Evolutionary conservation across 495 filamentous ascomycete species (phyloP).

Genomic region (Diplogelasinospora grovesii): DNA sequence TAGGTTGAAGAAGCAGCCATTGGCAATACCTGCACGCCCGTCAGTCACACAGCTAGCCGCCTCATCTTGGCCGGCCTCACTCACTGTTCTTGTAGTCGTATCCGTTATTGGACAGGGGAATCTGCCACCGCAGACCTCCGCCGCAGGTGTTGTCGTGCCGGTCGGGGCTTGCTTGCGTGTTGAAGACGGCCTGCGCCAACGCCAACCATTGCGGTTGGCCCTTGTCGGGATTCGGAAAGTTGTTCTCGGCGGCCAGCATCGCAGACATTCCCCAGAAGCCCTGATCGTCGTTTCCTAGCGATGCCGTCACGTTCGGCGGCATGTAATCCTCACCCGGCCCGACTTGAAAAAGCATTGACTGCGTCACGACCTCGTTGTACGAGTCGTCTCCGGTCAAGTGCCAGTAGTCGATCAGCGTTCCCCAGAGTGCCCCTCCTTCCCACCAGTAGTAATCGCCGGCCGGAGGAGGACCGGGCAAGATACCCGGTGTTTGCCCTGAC

Average conservation of each 20-base stretch:
- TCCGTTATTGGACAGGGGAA: conserved; percentile 66
- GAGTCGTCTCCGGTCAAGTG: conserved; percentile 62
- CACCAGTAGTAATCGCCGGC: conserved; percentile 54
- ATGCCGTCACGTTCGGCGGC: conserved; percentile 63
- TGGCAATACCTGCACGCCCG: conserved; percentile 51
- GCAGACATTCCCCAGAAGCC: conserved; percentile 69
- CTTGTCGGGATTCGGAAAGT: conserved; percentile 55
- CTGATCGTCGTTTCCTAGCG: conserved; percentile 82
- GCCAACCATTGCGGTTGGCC: conserved; percentile 62
- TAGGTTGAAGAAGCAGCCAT: conserved; percentile 81
- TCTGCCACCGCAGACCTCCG: conserved; percentile 82
- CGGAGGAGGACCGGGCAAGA: conserved; percentile 51
- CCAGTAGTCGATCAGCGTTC: conserved; percentile 73
- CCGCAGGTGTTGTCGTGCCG: conserved; percentile 60
- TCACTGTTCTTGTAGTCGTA: conserved; percentile 85
- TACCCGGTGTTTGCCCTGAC: conserved; percentile 55
- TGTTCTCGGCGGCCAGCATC: conserved; percentile 67
- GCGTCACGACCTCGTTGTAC: conserved; percentile 56
- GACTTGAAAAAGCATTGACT: conserved; percentile 64
- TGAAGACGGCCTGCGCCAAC: conserved; percentile 73
- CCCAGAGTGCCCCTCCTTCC: conserved; percentile 71
- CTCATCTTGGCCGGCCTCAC: neutral
- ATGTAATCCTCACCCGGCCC: conserved; percentile 62
- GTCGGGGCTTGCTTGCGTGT: conserved; percentile 50
- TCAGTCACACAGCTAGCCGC: conserved; percentile 8